phyloP scores from a whole-genome alignment of 352 stramenopile genomes.

The Pythium aristosporum region DNA sequence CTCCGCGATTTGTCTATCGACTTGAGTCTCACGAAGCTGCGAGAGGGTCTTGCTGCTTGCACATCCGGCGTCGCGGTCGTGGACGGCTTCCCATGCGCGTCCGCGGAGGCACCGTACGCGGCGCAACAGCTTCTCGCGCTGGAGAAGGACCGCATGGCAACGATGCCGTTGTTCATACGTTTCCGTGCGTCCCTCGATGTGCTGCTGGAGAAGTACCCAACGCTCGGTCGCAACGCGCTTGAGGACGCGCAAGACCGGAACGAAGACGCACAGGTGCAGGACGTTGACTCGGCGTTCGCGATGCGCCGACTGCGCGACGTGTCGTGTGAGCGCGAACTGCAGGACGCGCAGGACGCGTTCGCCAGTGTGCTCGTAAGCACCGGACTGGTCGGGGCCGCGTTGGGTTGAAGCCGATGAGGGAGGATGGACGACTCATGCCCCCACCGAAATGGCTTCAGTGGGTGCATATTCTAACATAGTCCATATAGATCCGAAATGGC shows the following conservation, averaged over 20 bases:
- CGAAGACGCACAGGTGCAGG: slow-evolving; percentile 22
- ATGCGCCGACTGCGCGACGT: slow-evolving; percentile 26
- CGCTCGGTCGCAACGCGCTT: slow-evolving; percentile 33
- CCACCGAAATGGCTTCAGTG: not conserved
- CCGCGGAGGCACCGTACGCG: slow-evolving; percentile 35
- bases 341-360: slow-evolving; percentile 41
- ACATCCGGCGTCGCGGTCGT: slow-evolving; percentile 30
- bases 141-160: slow-evolving; percentile 29
- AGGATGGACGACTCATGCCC: not conserved
- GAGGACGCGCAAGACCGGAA: slow-evolving; percentile 49
- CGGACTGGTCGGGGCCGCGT: not conserved
- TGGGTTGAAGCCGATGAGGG: not conserved
- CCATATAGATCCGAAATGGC: no score
- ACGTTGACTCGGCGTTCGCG: slow-evolving; percentile 34
- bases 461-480: no score
- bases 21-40: slow-evolving; percentile 8
- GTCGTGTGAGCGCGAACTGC: slow-evolving; percentile 45
- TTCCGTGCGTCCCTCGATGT: slow-evolving; percentile 44
- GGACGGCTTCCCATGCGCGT: slow-evolving; percentile 41
- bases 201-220: slow-evolving; percentile 38
- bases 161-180: slow-evolving; percentile 33
- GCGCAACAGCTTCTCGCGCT: slow-evolving; percentile 48
- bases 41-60: slow-evolving; percentile 27
- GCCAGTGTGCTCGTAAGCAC: slow-evolving; percentile 24
- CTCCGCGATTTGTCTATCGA: not conserved